phyloP scores from a whole-genome alignment of 495 filamentous ascomycete genomes.

The Bacidia gigantensis region DNA sequence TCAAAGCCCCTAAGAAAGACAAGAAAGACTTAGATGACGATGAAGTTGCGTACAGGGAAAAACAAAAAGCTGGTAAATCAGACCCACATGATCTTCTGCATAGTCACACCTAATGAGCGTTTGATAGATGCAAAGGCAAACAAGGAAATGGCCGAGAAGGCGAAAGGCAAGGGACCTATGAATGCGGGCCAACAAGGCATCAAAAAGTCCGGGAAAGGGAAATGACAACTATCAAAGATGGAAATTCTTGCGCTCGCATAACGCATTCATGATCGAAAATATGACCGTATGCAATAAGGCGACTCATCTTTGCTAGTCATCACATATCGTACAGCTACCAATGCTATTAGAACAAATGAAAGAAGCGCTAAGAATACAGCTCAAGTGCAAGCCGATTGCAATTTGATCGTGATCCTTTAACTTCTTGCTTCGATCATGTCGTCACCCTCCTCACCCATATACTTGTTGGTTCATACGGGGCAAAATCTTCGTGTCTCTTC shows the following conservation, averaged over 20 bases:
- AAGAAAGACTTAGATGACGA: slow-evolving; percentile 65
- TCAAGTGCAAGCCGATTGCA: not conserved
- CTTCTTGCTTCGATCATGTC: slow-evolving; percentile 13
- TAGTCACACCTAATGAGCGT: no score
- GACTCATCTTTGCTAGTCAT: not conserved
- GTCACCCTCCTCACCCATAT: slow-evolving; percentile 72
- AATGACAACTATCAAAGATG: slow-evolving; percentile 29
- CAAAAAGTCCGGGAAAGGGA: slow-evolving; percentile 88
- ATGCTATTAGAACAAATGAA: not conserved
- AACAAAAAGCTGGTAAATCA: slow-evolving; percentile 61
- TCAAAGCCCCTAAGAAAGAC: slow-evolving; percentile 69
- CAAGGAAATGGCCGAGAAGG: slow-evolving; percentile 56
- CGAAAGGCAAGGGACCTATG: slow-evolving; percentile 44
- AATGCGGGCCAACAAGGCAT: slow-evolving; percentile 71
- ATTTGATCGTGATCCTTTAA: not conserved
- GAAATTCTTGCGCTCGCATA: not conserved
- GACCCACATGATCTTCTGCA: no score
- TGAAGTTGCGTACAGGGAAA: slow-evolving; percentile 59
- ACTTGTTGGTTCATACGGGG: slow-evolving; percentile 49
- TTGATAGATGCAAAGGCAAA: slow-evolving; percentile 69
- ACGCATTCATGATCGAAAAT: not conserved
- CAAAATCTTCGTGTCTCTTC: slow-evolving; percentile 55
- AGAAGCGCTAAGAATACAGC: not conserved
- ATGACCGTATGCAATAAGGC: not conserved
- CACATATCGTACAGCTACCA: not conserved